Conservation (phyloP, 352 stramenopile species). For the Aphanomyces invadans region DNA sequence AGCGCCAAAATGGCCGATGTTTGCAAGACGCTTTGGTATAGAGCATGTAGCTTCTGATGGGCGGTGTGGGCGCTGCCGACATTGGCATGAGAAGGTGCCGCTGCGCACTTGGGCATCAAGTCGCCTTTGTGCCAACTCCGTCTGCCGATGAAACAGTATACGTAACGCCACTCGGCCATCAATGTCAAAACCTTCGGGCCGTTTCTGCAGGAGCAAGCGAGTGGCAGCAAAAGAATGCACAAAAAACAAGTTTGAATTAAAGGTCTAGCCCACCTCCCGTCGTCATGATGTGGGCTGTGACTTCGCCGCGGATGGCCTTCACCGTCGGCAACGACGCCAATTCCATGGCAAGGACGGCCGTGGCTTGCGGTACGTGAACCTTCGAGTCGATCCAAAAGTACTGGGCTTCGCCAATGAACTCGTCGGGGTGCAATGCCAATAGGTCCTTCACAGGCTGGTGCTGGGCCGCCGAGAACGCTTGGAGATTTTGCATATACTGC, state of each 20-base stretch:
- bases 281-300: constrained; percentile 21
- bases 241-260: too few species aligned
- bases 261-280: not conserved
- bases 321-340: constrained; percentile 42
- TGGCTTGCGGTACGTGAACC: constrained; percentile 39
- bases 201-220: too few species aligned
- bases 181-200: too few species aligned
- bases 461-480: constrained; percentile 40
- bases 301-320: constrained; percentile 35
- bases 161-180: not conserved
- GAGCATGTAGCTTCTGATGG: constrained; percentile 1
- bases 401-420: constrained; percentile 31
- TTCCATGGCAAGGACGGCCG: constrained; percentile 32
- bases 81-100: too few species aligned
- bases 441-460: constrained; percentile 43
- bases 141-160: not conserved
- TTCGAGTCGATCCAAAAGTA: constrained; percentile 71
- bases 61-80: not conserved
- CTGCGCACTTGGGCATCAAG: too few species aligned
- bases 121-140: too few species aligned
- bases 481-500: constrained; percentile 42
- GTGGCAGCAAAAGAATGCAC: too few species aligned
- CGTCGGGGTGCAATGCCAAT: constrained; percentile 27
- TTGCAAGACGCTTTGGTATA: not conserved
- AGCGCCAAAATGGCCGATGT: not conserved